Evolutionary conservation across 345 rosid genomes (phyloP).

Genomic region (Raphanus sativus): DNA sequence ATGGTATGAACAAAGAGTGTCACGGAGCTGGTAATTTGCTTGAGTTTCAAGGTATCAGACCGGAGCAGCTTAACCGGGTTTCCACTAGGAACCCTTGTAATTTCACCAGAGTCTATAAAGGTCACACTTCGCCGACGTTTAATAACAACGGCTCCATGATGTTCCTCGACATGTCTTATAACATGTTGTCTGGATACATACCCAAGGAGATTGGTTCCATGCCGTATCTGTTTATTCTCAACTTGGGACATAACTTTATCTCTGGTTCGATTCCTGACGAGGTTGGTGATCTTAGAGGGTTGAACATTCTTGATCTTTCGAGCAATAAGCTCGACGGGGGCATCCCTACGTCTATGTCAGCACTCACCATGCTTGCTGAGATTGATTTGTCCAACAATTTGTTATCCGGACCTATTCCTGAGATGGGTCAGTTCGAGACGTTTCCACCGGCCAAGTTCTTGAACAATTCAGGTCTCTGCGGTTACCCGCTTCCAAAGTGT

Average conservation of each 20-base stretch:
- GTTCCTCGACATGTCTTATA: conserved; percentile 86
- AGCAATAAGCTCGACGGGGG: conserved; percentile 61
- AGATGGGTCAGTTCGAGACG: conserved; percentile 76
- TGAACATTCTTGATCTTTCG: conserved; percentile 86
- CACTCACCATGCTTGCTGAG: conserved; percentile 57
- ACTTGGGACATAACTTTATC: conserved; percentile 72
- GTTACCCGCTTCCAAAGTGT: conserved; percentile 72
- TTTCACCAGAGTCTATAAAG: conserved; percentile 68
- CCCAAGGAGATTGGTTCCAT: conserved; percentile 83
- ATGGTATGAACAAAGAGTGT: conserved; percentile 66
- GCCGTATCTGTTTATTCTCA: conserved; percentile 71
- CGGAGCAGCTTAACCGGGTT: conserved; percentile 54
- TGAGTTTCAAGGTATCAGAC: conserved; percentile 81
- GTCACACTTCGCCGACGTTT: conserved; percentile 75
- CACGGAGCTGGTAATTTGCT: conserved; percentile 94
- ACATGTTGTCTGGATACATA: conserved; percentile 64
- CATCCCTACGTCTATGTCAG: conserved; percentile 68
- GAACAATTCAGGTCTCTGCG: conserved; percentile 89
- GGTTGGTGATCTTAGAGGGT: conserved; percentile 62
- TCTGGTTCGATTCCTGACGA: conserved; percentile 74
- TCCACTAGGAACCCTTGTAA: conserved; percentile 81
- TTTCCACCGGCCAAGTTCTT: conserved; percentile 57
- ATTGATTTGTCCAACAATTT: conserved; percentile 71
- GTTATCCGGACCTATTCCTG: conserved; percentile 75
- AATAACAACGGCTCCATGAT: conserved; percentile 90